Conservation (phyloP, 192 early-diverging fungal species). For the Entomortierella parvispora region DNA sequence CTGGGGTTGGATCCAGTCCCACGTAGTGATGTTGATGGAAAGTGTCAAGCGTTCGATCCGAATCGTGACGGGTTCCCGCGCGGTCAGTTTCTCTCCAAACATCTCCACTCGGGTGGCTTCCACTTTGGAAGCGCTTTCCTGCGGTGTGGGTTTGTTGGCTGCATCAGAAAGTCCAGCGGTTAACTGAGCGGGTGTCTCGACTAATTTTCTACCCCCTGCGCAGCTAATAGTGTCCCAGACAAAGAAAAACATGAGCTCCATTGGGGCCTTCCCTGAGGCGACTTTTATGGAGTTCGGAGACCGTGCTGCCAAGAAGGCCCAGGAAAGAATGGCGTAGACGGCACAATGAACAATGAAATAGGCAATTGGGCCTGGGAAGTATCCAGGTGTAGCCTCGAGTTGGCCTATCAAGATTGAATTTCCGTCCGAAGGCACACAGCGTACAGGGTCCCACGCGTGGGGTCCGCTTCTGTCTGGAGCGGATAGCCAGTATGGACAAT, state of each 20-base stretch:
- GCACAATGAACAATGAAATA: background rate
- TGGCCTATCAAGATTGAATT: slow-evolving; percentile 6
- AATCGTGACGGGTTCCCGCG: too few relatives aligned
- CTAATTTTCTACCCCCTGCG: too few relatives aligned
- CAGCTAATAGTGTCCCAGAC: background rate
- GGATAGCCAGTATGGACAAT: background rate
- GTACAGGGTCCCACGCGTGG: slow-evolving; percentile 1
- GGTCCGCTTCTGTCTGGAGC: background rate
- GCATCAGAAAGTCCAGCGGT: too few relatives aligned
- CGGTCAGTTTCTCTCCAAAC: too few relatives aligned
- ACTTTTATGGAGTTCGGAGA: background rate
- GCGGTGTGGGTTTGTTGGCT: too few relatives aligned
- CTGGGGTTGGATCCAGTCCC: too few relatives aligned
- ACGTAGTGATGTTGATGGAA: too few relatives aligned
- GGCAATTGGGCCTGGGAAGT: background rate
- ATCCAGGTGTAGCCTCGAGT: background rate
- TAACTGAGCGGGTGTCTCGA: too few relatives aligned
- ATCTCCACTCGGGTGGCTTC: too few relatives aligned
- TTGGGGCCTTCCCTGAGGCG: background rate
- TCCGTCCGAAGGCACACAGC: slow-evolving; percentile 15
- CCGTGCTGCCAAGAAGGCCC: background rate
- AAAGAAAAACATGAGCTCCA: background rate
- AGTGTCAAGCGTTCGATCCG: background rate
- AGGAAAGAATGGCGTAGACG: background rate
- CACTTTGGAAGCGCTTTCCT: too few relatives aligned